phyloP scores from a whole-genome alignment of 2,329 filamentous ascomycete species.

The Nemania sp. region DNA sequence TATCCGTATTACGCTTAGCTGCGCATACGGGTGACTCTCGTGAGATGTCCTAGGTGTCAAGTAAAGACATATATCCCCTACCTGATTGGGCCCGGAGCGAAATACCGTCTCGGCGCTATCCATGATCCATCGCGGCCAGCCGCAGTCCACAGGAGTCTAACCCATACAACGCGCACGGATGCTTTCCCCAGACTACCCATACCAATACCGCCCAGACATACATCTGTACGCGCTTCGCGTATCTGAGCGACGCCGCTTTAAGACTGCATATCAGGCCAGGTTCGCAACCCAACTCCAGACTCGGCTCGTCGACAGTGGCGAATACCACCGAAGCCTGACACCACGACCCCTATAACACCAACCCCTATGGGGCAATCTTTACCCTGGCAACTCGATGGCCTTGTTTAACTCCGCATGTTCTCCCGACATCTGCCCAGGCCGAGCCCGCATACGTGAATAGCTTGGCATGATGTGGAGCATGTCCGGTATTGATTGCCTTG shows the following conservation, averaged over 20 bases:
- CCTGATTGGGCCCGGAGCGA: no score
- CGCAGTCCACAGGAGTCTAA: background rate
- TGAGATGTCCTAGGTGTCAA: no score
- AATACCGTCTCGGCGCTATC: no score
- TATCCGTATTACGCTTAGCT: no score
- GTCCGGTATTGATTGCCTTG: no score
- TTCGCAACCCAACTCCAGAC: background rate
- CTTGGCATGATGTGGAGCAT: constrained; percentile 5
- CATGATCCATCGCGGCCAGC: background rate
- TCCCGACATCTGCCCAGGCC: constrained; percentile 6
- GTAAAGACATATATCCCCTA: no score
- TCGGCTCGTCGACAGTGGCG: constrained; percentile 1
- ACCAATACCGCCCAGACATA: no score
- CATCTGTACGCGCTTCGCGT: background rate
- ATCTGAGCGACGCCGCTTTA: constrained; percentile 16
- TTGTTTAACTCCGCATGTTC: constrained; percentile 16
- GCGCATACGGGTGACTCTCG: no score
- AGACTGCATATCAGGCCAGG: constrained; percentile 1
- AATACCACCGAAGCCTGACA: background rate
- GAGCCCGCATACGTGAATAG: constrained; percentile 6
- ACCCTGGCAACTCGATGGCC: constrained; percentile 2
- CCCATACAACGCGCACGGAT: background rate
- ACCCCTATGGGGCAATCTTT: constrained; percentile 13
- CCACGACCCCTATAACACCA: no score
- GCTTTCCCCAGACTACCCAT: constrained; percentile 15